phyloP scores from a whole-genome alignment of 2,329 filamentous ascomycete species.

The Fusarium acutatum region DNA sequence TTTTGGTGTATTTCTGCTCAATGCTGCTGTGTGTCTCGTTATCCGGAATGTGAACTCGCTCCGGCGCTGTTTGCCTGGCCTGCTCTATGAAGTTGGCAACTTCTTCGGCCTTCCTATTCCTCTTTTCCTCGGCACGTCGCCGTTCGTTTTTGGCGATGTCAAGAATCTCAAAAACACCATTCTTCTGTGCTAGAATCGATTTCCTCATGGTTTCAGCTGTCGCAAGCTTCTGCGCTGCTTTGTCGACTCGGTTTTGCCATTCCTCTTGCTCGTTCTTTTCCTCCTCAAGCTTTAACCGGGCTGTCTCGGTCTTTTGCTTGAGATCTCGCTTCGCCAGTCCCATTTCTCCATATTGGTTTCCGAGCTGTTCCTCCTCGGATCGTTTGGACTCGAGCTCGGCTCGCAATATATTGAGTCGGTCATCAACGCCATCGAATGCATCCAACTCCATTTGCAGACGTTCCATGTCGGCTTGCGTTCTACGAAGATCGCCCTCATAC shows the following conservation, averaged over 20 bases:
- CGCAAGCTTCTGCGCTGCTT: slow-evolving; percentile 64
- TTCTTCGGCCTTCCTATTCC: slow-evolving; percentile 54
- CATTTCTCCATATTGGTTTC: slow-evolving; percentile 64
- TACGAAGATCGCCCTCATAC: slow-evolving; percentile 65
- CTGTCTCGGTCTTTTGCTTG: slow-evolving; percentile 53
- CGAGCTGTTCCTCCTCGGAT: slow-evolving; percentile 56
- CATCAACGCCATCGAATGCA: slow-evolving; percentile 73
- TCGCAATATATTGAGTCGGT: slow-evolving; percentile 67
- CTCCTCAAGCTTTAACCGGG: slow-evolving; percentile 48
- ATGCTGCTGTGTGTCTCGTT: slow-evolving; percentile 69
- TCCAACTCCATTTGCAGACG: slow-evolving; percentile 67
- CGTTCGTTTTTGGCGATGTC: slow-evolving; percentile 59
- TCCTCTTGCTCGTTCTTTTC: slow-evolving; percentile 48
- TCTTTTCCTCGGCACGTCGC: slow-evolving; percentile 55
- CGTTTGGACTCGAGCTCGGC: slow-evolving; percentile 65
- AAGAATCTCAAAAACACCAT: slow-evolving; percentile 62
- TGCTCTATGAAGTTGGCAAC: slow-evolving; percentile 64
- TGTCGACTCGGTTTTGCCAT: slow-evolving; percentile 59
- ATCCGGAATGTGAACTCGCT: slow-evolving; percentile 69
- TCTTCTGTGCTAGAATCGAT: slow-evolving; percentile 68
- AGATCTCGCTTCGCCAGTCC: slow-evolving; percentile 58
- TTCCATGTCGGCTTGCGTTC: slow-evolving; percentile 67
- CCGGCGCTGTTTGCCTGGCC: slow-evolving; percentile 61
- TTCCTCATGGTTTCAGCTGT: slow-evolving; percentile 58
- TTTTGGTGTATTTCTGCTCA: slow-evolving; percentile 61